Percentiles rank a stretch among this genome's conserved stretches.
These are phyloP conservation scores for Annona squamosa DNA, from an alignment of 164 flowering plant species.

Conservation along the genomic window DNA sequence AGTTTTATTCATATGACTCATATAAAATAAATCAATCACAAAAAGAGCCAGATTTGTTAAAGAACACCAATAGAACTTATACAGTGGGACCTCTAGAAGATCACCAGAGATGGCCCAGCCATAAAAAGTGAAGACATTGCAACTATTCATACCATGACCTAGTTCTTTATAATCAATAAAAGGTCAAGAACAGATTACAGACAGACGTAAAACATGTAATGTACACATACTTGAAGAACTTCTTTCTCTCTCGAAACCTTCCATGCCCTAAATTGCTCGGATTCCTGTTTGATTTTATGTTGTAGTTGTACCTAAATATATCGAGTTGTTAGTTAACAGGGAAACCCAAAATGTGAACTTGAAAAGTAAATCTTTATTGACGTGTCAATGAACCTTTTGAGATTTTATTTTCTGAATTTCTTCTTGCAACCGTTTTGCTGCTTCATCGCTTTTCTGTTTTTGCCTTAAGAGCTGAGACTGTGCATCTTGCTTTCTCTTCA, in stretches of 20 bases:
- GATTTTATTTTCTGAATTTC: slow-evolving; percentile 91
- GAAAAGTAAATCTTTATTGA: neutral
- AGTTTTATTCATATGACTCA: no score
- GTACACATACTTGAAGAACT: slow-evolving; percentile 79
- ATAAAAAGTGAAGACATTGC: neutral
- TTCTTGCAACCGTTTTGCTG: slow-evolving; percentile 86
- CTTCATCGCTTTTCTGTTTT: slow-evolving; percentile 96
- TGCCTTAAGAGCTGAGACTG: slow-evolving; percentile 90
- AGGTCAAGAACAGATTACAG: neutral
- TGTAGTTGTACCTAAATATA: slow-evolving; percentile 78
- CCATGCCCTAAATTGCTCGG: slow-evolving; percentile 93
- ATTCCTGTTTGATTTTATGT: slow-evolving; percentile 96
- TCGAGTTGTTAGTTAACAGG: neutral
- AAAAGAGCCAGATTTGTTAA: no score
- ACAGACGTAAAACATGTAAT: neutral
- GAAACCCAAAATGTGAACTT: neutral
- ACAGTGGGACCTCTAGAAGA: neutral
- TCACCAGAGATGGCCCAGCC: neutral
- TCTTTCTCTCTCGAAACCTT: slow-evolving; percentile 93
- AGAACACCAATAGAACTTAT: no score
- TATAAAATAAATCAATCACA: no score
- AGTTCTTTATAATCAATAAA: neutral
- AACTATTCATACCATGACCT: neutral
- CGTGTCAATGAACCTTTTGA: slow-evolving; percentile 58
- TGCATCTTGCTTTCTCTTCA: slow-evolving; percentile 98